phyloP scores from a whole-genome alignment of 2,329 filamentous ascomycete species.

The Diplodia intermedia region DNA sequence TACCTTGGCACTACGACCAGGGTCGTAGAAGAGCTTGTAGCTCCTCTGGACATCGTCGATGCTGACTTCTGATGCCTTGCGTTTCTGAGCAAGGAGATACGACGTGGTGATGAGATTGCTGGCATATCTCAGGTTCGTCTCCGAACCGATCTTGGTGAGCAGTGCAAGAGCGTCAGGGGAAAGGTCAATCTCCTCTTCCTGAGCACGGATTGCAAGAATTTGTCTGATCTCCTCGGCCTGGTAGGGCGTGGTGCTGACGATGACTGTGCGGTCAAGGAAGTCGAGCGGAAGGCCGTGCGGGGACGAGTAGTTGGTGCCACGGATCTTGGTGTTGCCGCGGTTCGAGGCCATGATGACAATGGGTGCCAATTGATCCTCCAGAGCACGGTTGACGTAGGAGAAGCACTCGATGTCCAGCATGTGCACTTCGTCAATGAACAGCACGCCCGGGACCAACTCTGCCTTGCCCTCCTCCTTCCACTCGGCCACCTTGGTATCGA shows the following conservation, averaged over 20 bases:
- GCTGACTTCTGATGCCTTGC: conserved; percentile 80
- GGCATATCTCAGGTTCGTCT: conserved; percentile 92
- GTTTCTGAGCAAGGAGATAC: conserved; percentile 84
- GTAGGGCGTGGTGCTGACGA: conserved; percentile 92
- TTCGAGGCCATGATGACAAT: conserved; percentile 99
- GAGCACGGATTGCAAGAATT: conserved; percentile 89
- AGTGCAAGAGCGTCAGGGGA: conserved; percentile 88
- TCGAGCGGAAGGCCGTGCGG: conserved; percentile 94
- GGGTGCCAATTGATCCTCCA: conserved; percentile 92
- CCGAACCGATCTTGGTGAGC: conserved; percentile 92
- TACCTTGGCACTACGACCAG: conserved; percentile 78
- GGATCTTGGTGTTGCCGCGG: conserved; percentile 86
- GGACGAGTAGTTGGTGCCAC: conserved; percentile 90
- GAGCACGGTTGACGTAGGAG: conserved; percentile 95
- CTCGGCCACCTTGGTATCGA: conserved; percentile 98
- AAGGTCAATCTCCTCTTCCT: conserved; percentile 94
- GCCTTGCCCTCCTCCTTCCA: conserved; percentile 99
- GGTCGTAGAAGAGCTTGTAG: conserved; percentile 94
- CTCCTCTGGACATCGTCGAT: conserved; percentile 91
- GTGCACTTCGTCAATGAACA: conserved; percentile 99
- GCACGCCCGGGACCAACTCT: conserved; percentile 93
- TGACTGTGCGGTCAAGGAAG: conserved; percentile 94
- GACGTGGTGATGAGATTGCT: conserved; percentile 97
- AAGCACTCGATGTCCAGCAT: conserved; percentile 99
- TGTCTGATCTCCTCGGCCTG: conserved; percentile 83